Evolutionary conservation across 2,329 filamentous ascomycete genomes (phyloP), one percentile per base, ranked within the genome.

Genomic region (Fusarium pseudocircinatum): DNA sequence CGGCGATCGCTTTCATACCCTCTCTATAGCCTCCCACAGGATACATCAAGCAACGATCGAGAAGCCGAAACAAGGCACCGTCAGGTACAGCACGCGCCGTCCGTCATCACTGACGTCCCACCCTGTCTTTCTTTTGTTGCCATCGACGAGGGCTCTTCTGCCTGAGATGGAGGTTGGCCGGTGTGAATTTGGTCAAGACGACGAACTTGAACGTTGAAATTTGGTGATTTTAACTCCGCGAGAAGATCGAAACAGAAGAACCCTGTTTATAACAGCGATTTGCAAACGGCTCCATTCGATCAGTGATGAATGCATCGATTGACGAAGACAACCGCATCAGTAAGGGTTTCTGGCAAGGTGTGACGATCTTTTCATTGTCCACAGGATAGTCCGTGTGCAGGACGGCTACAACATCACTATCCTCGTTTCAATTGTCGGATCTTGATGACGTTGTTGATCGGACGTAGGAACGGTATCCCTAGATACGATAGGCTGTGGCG

Each of bases 371-470:
- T 64, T 52, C 67, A 73, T 77, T 75, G 75, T 74, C 69, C 72
- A 67, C 75, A 72, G 67, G 53, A 74, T 60, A 74, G 75, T 73
- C 75, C 70, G 75, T 77, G 75, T 75, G 68, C 66, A 64, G 62
- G 64, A 75, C 68, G 75, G 75, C 72, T 75, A 75, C 74, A 63
- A 77, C 75, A 63, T 75, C 68, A 69, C 75, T 77, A 77, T 75
- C 37, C 75, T 77, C 72, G 53, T 78, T 78, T 77, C 72, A 77
- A 26, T 73, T 72, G 46, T 60, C 40, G 63, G 57, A 72, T 58
- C 66, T 67, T 62, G 65, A 74, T 72, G 73, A 66, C 71, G 72
- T 72, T 77, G 59, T 62, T 72, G 67, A 69, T 74, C 32, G 20
- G 32, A 53, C n/a, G 24, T 53, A 53, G n/a, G 50, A 68, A 70